A percentile compares a stretch with the other conserved stretches of the same genome.
phyloP scores from a whole-genome alignment of 2,329 filamentous ascomycete species.

The Trichophyton simii region DNA sequence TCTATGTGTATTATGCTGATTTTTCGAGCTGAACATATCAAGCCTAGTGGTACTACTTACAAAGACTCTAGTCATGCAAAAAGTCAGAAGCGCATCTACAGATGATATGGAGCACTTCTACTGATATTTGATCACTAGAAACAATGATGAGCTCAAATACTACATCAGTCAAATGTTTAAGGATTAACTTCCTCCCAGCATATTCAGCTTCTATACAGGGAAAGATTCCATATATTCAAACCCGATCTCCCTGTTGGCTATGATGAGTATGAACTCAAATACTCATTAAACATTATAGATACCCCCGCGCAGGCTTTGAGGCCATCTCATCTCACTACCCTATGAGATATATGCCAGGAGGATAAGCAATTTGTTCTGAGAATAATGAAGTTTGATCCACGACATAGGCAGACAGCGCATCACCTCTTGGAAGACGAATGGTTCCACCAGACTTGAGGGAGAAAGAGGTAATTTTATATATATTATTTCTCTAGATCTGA shows the following conservation, averaged over 20 bases:
- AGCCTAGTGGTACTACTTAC: constrained; percentile 13
- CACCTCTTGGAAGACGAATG: constrained; percentile 5
- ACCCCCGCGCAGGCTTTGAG: constrained; percentile 16
- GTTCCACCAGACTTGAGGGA: neutral
- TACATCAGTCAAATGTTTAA: neutral
- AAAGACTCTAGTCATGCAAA: constrained; percentile 9
- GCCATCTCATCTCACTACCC: neutral
- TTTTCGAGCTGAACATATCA: constrained; percentile 11
- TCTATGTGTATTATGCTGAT: neutral
- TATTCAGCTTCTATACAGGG: constrained; percentile 7
- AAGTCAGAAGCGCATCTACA: constrained; percentile 12
- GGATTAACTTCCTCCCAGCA: neutral
- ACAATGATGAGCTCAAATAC: constrained; percentile 9
- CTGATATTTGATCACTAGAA: constrained; percentile 21
- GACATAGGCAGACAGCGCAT: constrained; percentile 30
- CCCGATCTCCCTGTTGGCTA: constrained; percentile 3
- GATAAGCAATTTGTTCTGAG: constrained; percentile 28
- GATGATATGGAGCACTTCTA: constrained; percentile 16
- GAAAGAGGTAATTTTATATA: too few species aligned
- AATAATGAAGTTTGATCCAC: constrained; percentile 35
- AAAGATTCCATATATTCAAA: constrained; percentile 9
- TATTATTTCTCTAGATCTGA: too few species aligned
- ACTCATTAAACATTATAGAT: constrained; percentile 4
- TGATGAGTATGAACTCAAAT: constrained; percentile 9
- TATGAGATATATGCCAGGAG: constrained; percentile 19